Percentiles rank a stretch among this genome's conserved stretches.
phyloP scores from a whole-genome alignment of 1,139 yeast species.

The Kodamaea ohmeri region DNA sequence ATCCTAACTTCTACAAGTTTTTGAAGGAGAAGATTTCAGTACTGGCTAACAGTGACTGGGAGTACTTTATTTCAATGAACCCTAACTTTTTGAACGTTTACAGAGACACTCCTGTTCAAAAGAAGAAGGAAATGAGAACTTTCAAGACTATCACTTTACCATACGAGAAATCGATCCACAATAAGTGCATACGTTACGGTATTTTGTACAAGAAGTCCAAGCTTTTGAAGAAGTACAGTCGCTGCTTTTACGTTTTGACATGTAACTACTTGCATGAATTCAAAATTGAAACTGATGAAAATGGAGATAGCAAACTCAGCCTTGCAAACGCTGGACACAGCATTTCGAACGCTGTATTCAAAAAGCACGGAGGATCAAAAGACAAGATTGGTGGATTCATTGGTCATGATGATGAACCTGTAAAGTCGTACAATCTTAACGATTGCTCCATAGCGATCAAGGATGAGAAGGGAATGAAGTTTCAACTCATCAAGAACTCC shows the following conservation, averaged over 20 bases:
- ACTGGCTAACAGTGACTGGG: slow-evolving; percentile 37
- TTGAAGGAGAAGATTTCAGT: slow-evolving; percentile 23
- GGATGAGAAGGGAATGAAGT: slow-evolving; percentile 36
- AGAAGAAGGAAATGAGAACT: slow-evolving; percentile 33
- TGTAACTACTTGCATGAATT: slow-evolving; percentile 48
- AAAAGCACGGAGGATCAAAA: slow-evolving; percentile 17
- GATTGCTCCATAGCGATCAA: slow-evolving; percentile 35
- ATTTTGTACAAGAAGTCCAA: slow-evolving; percentile 43
- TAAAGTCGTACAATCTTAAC: slow-evolving; percentile 44
- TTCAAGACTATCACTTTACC: slow-evolving; percentile 33
- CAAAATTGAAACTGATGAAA: slow-evolving; percentile 30
- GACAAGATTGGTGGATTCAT: slow-evolving; percentile 44
- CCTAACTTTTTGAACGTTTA: slow-evolving; percentile 37
- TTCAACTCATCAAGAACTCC: slow-evolving; percentile 30
- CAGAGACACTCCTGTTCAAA: slow-evolving; percentile 21
- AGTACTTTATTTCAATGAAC: slow-evolving; percentile 36
- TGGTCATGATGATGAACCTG: slow-evolving; percentile 41
- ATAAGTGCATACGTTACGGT: slow-evolving; percentile 46
- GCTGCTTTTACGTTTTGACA: slow-evolving; percentile 40
- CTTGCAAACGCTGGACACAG: no score
- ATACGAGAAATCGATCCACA: slow-evolving; percentile 38
- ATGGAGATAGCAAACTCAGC: slow-evolving; percentile 16
- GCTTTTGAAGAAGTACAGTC: slow-evolving; percentile 39
- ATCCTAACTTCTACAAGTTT: slow-evolving; percentile 23
- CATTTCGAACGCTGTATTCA: slow-evolving; percentile 6